Evolutionary conservation across 257 asterid genomes (phyloP).

Genomic region (Jacaranda mimosifolia): DNA sequence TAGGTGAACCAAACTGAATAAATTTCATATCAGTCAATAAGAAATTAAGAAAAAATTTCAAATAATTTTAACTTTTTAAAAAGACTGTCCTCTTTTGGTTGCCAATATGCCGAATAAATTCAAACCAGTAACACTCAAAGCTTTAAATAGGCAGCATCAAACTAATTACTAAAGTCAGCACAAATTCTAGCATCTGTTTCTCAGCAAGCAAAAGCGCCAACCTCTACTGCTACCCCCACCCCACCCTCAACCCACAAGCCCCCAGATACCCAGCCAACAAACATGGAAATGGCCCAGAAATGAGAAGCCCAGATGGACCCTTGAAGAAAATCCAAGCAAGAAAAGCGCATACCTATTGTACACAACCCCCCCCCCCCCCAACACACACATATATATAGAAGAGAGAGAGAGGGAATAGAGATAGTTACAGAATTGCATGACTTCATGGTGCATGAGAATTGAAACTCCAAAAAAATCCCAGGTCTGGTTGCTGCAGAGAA

Average conservation of each 20-base stretch:
- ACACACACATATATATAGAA: no score
- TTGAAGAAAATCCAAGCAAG: no score
- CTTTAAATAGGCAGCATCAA: background rate
- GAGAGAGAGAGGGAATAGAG: no score
- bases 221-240: no score
- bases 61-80: background rate
- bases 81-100: background rate
- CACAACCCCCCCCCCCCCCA: no score
- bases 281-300: no score
- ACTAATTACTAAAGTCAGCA: slow-evolving; percentile 3
- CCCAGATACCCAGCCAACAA: no score
- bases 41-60: background rate
- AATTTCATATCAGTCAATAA: background rate
- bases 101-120: background rate
- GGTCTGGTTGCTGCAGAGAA: slow-evolving; percentile 3
- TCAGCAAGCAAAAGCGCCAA: background rate
- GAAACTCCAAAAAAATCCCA: slow-evolving; percentile 2
- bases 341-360: no score
- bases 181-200: slow-evolving; percentile 6
- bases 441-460: slow-evolving; percentile 49
- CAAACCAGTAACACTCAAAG: slow-evolving; percentile 3
- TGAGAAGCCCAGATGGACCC: no score
- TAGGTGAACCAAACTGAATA: background rate
- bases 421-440: slow-evolving; percentile 48
- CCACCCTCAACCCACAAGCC: no score